Evolutionary conservation across 1,139 yeast genomes (phyloP).

Genomic region (Kluyveromyces marxianus): DNA sequence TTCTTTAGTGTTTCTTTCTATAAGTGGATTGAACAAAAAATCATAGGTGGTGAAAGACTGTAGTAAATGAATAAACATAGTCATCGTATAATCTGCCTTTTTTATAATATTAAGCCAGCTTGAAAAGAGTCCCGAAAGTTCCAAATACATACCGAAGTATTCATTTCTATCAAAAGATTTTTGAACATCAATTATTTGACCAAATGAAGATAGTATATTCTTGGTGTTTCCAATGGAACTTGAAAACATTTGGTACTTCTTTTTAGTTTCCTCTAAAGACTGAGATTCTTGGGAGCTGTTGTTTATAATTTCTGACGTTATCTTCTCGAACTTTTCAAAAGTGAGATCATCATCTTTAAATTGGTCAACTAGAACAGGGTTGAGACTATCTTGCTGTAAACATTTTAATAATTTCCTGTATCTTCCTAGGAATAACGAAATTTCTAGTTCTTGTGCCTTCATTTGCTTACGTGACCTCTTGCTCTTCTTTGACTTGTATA

Average conservation of each 20-base stretch:
- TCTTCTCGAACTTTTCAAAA: conserved; percentile 40
- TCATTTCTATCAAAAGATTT: conserved; percentile 53
- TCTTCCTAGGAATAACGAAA: conserved; percentile 44
- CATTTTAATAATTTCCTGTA: conserved; percentile 36
- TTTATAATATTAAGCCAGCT: conserved; percentile 41
- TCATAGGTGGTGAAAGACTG: conserved; percentile 34
- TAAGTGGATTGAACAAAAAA: conserved; percentile 24
- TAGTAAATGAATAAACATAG: conserved; percentile 44
- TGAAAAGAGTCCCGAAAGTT: conserved; percentile 45
- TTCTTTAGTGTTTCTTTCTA: conserved; percentile 26
- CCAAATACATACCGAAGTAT: conserved; percentile 56
- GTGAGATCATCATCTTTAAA: conserved; percentile 10
- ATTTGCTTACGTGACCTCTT: conserved; percentile 36
- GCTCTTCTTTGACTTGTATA: conserved; percentile 26
- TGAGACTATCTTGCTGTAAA: conserved; percentile 15
- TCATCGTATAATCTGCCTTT: conserved; percentile 35
- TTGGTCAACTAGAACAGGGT: conserved; percentile 7
- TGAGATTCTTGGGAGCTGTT: conserved; percentile 15
- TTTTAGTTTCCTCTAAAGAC: conserved; percentile 13
- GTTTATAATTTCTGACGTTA: conserved; percentile 33
- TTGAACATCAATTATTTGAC: conserved; percentile 42
- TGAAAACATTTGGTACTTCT: conserved; percentile 21
- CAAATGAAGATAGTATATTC: conserved; percentile 42
- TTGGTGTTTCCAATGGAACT: conserved; percentile 13
- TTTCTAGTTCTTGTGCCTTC: conserved; percentile 63